Base-by-base conservation (phyloP, 2,329 filamentous ascomycete species). In the Metarhizium humberi region DNA sequence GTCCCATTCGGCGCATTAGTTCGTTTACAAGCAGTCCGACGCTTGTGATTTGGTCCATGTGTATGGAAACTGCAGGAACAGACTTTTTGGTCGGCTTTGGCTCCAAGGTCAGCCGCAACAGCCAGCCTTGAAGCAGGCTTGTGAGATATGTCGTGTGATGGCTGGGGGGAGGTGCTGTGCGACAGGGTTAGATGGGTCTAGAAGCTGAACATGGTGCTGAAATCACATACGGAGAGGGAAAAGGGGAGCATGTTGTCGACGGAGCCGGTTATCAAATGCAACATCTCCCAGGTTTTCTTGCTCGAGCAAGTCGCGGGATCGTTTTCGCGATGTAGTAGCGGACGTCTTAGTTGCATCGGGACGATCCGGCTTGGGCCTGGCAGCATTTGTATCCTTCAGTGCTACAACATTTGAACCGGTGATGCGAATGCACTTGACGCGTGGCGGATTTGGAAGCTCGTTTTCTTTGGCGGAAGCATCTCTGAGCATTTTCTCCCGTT, bases 401-500 rank as follows among this genome's bases (percentile, higher is more conserved):
- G 49, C 45, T 4, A 54, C 32, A n/a, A 49, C 20, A 11, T 62
- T 61, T 14, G 58, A 11, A 6, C 45, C 52, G 25, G 46, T 53
- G 49, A 51, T 48, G 43, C 34, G 52, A 52, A 53, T 25, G 18
- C 18, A n/a, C 29, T 47, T 48, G 4, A 45, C 45, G 3, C 47
- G 52, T 7, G 34, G 11, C 13, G 52, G 52, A 6, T 25, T 18
- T 13, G 40, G 40, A 11, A 29, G 30, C 53, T 52, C 53, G 30
- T 49, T 20, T 14, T 36, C 46, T 40, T 50, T 32, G 25, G 40
- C 50, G 13, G 59, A 58, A 45, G 51, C 58, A 10, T 60, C 51
- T 10, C 56, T 43, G 38, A 67, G 59, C 64, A 65, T 65, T 47
- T 50, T 53, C 6, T 50, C 60, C 14, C 66, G 62, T 55, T 66